Evolutionary conservation across 176 grass and related monocot genomes (phyloP).

Genomic region (Puya raimondii): DNA sequence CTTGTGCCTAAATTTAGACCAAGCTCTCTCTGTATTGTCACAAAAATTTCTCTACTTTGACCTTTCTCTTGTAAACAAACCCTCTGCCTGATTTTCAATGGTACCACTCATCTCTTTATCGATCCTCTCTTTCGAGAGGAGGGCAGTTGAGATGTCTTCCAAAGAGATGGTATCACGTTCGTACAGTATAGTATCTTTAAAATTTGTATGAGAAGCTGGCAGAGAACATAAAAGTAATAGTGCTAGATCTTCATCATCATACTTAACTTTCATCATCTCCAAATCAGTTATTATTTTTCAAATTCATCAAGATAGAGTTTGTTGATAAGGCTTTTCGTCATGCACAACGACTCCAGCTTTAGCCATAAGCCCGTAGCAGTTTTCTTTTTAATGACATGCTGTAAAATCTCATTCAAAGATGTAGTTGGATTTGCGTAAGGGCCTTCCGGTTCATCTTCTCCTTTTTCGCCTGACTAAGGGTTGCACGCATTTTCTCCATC

Average conservation of each 20-base stretch:
- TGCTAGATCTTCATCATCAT: conserved; percentile 6
- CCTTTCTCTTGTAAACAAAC: neutral
- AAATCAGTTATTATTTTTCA: neutral
- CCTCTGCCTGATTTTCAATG: neutral
- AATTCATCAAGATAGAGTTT: neutral
- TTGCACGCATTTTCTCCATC: neutral
- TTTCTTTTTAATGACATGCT: conserved; percentile 2
- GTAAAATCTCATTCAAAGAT: conserved; percentile 8
- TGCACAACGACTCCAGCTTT: conserved; percentile 8
- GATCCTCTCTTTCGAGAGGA: conserved; percentile 5
- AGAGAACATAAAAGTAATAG: conserved; percentile 5
- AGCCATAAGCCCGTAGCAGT: neutral
- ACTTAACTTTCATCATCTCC: conserved; percentile 3
- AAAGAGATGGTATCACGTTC: neutral
- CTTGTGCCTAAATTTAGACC: neutral
- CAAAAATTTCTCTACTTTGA: neutral
- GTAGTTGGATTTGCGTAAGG: conserved; percentile 6
- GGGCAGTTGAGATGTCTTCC: neutral
- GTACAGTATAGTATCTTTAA: neutral
- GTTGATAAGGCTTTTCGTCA: conserved; percentile 5
- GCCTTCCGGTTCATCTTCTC: neutral
- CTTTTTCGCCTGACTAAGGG: neutral
- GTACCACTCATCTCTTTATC: conserved; percentile 11
- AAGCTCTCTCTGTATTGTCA: neutral
- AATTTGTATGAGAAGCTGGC: neutral